Percentiles rank a stretch among this genome's conserved stretches.
Conservation (phyloP, 164 flowering plant species). For the Houttuynia cordata region DNA sequence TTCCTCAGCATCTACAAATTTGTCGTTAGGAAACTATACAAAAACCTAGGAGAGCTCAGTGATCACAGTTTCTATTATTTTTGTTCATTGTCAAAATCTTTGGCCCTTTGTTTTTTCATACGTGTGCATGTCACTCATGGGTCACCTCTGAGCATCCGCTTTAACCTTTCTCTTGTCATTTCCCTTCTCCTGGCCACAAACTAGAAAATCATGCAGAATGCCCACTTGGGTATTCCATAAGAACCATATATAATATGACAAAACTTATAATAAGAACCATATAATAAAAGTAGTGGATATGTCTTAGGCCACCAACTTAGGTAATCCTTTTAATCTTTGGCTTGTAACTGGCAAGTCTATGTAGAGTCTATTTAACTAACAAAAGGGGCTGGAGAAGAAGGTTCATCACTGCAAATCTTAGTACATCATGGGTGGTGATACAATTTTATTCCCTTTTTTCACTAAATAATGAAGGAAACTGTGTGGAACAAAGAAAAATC, state of each 20-base stretch:
- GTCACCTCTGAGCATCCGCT: not conserved
- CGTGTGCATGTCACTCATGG: not conserved
- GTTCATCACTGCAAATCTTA: conserved; percentile 1
- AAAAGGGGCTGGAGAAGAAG: not conserved
- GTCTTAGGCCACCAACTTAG: not conserved
- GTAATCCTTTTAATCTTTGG: not conserved
- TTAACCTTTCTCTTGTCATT: not conserved
- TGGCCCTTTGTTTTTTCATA: not conserved
- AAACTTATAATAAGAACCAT: no score
- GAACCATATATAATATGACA: no score
- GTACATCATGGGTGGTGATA: not conserved
- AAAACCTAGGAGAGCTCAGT: conserved; percentile 3
- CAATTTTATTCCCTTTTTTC: not conserved
- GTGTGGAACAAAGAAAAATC: not conserved
- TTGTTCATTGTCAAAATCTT: conserved; percentile 1
- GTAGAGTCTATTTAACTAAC: not conserved
- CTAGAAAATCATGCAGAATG: not conserved
- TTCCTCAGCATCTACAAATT: conserved; percentile 5
- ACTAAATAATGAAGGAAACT: not conserved
- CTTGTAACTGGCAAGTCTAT: not conserved
- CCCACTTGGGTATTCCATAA: not conserved
- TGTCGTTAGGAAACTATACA: conserved; percentile 10
- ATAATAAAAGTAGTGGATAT: not conserved
- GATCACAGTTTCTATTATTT: not conserved
- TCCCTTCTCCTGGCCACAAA: not conserved